Percentiles rank a stretch among this genome's conserved stretches.
Conservation (phyloP, 2,329 filamentous ascomycete genomes). For the Orbilia javanica region DNA sequence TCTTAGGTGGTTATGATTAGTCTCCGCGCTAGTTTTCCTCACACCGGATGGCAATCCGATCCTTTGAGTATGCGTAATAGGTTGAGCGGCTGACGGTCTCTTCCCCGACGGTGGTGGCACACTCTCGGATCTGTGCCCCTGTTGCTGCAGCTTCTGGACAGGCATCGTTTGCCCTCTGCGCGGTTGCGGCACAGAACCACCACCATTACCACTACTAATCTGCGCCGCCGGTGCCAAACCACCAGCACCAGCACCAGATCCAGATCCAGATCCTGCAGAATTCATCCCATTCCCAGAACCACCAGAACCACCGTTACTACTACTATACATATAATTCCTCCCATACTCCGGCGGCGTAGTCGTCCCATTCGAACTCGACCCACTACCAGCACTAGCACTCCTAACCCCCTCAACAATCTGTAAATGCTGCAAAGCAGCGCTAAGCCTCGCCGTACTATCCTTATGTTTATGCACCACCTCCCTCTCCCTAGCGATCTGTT, state of each 20-base stretch:
- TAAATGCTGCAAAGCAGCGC: slow-evolving; percentile 47
- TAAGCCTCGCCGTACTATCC: slow-evolving; percentile 41
- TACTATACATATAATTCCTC: slow-evolving; percentile 13
- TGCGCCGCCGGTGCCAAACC: neutral
- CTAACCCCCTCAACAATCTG: slow-evolving; percentile 39
- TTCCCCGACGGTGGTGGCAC: slow-evolving; percentile 42
- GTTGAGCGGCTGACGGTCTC: slow-evolving; percentile 28
- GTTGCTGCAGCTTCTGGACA: slow-evolving; percentile 31
- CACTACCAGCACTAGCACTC: neutral
- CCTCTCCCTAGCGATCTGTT: slow-evolving; percentile 37
- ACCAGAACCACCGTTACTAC: neutral
- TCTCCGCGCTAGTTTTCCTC: slow-evolving; percentile 45
- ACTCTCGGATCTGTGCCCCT: slow-evolving; percentile 40
- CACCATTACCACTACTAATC: slow-evolving; percentile 7
- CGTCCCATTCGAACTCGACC: slow-evolving; percentile 15
- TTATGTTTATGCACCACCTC: slow-evolving; percentile 42
- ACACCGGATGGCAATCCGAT: slow-evolving; percentile 10
- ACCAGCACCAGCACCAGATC: neutral
- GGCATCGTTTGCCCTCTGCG: slow-evolving; percentile 21
- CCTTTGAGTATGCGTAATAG: neutral
- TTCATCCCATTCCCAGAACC: neutral
- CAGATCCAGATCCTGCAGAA: neutral
- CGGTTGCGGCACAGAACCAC: slow-evolving; percentile 16
- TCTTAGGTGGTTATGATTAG: slow-evolving; percentile 2
- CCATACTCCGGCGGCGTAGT: slow-evolving; percentile 8